phyloP scores from a whole-genome alignment of 805 yeast species.

The Priceomyces melissophilus region DNA sequence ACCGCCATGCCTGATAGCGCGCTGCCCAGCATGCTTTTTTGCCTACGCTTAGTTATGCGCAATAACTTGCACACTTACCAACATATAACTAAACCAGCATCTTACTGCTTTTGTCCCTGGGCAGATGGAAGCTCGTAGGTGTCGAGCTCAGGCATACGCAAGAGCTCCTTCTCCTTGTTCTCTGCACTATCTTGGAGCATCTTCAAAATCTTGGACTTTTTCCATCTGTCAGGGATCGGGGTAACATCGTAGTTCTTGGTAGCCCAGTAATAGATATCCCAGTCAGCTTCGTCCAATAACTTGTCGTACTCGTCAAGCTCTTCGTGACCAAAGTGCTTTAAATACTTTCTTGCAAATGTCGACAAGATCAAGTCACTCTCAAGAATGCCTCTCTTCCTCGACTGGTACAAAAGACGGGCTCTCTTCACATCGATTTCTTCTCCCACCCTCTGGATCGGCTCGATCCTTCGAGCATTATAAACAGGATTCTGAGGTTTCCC shows the following conservation, averaged over 20 bases:
- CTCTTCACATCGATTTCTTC: conserved; percentile 73
- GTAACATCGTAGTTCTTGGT: conserved; percentile 77
- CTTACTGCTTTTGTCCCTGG: too few species aligned
- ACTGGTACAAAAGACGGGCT: conserved; percentile 87
- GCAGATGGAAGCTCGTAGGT: background rate
- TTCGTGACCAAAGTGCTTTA: conserved; percentile 50
- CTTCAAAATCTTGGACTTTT: conserved; percentile 58
- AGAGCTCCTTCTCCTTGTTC: conserved; percentile 65
- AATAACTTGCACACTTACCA: too few species aligned
- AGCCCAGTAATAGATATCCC: conserved; percentile 99
- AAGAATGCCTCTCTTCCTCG: conserved; percentile 90
- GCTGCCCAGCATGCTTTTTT: too few species aligned
- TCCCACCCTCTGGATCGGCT: conserved; percentile 73
- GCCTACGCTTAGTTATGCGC: too few species aligned
- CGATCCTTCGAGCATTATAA: conserved; percentile 44
- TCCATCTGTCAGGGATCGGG: conserved; percentile 87
- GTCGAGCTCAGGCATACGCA: conserved; percentile 74
- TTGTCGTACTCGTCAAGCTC: conserved; percentile 83
- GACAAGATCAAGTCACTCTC: conserved; percentile 87
- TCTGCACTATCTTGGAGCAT: conserved; percentile 70
- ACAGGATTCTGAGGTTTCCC: conserved; percentile 44
- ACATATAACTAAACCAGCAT: too few species aligned
- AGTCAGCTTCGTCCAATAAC: conserved; percentile 89
- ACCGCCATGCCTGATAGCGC: too few species aligned
- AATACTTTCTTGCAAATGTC: conserved; percentile 76